Evolutionary conservation across 2,329 filamentous ascomycete species (phyloP), one percentile per base, ranked within the genome.

Genomic region (Alternaria atra): DNA sequence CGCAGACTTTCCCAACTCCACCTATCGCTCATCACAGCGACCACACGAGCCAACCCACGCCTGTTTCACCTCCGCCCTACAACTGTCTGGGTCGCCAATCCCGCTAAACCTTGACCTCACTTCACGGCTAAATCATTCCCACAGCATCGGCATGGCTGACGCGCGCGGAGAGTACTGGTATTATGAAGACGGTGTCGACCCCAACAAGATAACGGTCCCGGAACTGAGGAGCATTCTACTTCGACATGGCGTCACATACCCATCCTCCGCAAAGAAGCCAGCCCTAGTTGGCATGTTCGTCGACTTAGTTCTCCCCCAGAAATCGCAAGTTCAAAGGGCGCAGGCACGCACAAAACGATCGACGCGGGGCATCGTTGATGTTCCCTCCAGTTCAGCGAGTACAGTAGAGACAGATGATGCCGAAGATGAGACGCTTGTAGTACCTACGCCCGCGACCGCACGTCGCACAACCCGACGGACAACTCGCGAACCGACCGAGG

Each of bases 191-290:
- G 92, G 87, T 71, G 98, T 97, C 77, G 93, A 99, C 77, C 89
- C 95, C 20, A 85, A 86, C 74, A 88, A 86, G 66, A 87, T 98
- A 65, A 98, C 93, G 1, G 89, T 98, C 51, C 93, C 95, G 29
- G 91, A 91, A 46, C 84, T 99, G 70, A 92, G 95, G 72, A 94
- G 91, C 50, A 96, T 98, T 67, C 88, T 99, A 59, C 91, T 98
- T 73, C 91, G 89, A 67, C 92, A 99, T 81, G 91, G 93, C 76
- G 84, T 98, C 73, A 82, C 88, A 37, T 98, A 97, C 76, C 90
- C 94, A 5, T 90, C 92, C 0, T 94, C 90, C 5, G 93, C 95
- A 12, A 99, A 98, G 82, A 99, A 99, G 82, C 83, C 88, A 0
- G 90, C 97, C 74, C 88, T 99, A 23, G 85, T 99, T 61, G 89